phyloP scores from a whole-genome alignment of 371 early-diverging fungal genomes.

The Dinochytrium kinnereticum region DNA sequence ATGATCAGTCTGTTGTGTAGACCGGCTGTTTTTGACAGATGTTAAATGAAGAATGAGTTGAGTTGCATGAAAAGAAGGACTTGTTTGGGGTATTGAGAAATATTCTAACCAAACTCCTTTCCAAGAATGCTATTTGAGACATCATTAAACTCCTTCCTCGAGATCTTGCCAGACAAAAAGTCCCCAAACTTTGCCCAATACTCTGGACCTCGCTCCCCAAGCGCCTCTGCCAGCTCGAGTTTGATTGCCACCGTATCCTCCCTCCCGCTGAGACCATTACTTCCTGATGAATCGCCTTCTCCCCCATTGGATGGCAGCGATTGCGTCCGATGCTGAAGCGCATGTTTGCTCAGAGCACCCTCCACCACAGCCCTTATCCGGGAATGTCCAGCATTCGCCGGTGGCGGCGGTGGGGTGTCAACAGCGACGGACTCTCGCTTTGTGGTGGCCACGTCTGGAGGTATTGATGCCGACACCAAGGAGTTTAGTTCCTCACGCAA shows the following conservation, averaged over 20 bases:
- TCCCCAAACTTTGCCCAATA: constrained; percentile 25
- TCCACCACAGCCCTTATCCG: background rate
- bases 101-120: constrained; percentile 30
- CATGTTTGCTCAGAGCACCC: background rate
- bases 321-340: too few relatives aligned
- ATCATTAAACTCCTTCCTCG: constrained; percentile 1
- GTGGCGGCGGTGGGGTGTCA: too few relatives aligned
- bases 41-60: background rate
- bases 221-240: constrained; percentile 41
- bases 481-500: too few relatives aligned
- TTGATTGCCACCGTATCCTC: constrained; percentile 56
- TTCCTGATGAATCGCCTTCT: too few relatives aligned
- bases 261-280: too few relatives aligned
- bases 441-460: too few relatives aligned
- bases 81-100: too few relatives aligned
- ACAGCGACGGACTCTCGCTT: too few relatives aligned
- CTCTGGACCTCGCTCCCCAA: constrained; percentile 20
- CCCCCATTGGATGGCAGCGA: too few relatives aligned
- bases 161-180: constrained; percentile 13
- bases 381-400: background rate
- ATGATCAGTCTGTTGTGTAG: constrained; percentile 31
- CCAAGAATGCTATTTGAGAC: constrained; percentile 7
- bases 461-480: too few relatives aligned
- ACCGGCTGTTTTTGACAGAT: constrained; percentile 1
- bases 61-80: too few relatives aligned